phyloP scores from a whole-genome alignment of 352 stramenopile genomes.

The Globisporangium sylvaticum region DNA sequence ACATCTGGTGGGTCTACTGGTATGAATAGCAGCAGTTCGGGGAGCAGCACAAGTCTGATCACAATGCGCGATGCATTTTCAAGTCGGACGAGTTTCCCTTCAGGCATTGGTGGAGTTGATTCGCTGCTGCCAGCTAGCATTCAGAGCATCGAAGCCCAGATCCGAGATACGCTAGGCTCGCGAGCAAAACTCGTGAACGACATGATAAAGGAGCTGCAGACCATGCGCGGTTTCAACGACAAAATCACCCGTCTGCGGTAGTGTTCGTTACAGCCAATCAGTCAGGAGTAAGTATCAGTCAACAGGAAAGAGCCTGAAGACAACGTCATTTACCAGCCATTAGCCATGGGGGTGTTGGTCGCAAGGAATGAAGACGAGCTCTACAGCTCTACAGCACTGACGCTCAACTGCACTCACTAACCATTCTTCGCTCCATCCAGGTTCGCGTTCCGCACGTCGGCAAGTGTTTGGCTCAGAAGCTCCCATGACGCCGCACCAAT shows the following conservation, averaged over 20 bases:
- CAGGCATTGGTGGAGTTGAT: slow-evolving; percentile 5
- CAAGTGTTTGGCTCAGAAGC: slow-evolving; percentile 7
- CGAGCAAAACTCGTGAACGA: slow-evolving; percentile 25
- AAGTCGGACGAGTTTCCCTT: neutral
- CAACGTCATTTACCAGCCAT: neutral
- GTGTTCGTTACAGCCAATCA: neutral
- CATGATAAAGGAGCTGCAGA: slow-evolving; percentile 27
- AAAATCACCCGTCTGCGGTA: slow-evolving; percentile 18
- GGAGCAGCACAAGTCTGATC: slow-evolving; percentile 24
- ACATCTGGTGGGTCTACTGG: neutral
- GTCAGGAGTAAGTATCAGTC: neutral
- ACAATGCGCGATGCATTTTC: slow-evolving; percentile 18
- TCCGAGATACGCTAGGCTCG: slow-evolving; percentile 28
- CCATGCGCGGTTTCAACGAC: slow-evolving; percentile 22
- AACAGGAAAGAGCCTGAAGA: neutral
- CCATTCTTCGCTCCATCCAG: neutral
- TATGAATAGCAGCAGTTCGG: slow-evolving; percentile 14
- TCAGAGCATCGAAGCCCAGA: slow-evolving; percentile 19
- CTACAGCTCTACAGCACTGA: neutral
- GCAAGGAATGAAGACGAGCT: neutral
- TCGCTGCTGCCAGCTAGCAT: slow-evolving; percentile 24
- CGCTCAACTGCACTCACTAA: neutral
- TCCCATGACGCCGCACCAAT: slow-evolving; percentile 2
- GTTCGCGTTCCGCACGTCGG: neutral
- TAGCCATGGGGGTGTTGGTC: neutral